Conservation (phyloP, 176 grass and related monocot species). For the Triticum aestivum region IWGSC_CS_RefSeq_v2.1 NC_057812.1:195348202-195348701, state of each 20-base stretch:
- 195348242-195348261: too few relatives aligned
- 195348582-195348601: too few relatives aligned
- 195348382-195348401: neutral
- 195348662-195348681: neutral
- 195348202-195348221: constrained; percentile 3
- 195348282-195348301: neutral
- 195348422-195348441: neutral
- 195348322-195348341: neutral
- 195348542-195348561: too few relatives aligned
- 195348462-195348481: too few relatives aligned
- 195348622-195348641: neutral
- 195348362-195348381: neutral
- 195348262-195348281: too few relatives aligned
- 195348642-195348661: neutral
- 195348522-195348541: too few relatives aligned
- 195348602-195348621: too few relatives aligned
- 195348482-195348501: too few relatives aligned
- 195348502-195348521: too few relatives aligned
- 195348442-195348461: too few relatives aligned
- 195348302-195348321: neutral
- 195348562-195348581: too few relatives aligned
- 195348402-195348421: neutral
- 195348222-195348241: too few relatives aligned
- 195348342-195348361: neutral
- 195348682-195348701: neutral